Percentiles rank a stretch among this genome's conserved stretches.
Conservation (phyloP, 2,329 filamentous ascomycete species). For the Colletotrichum eremochloae region DNA sequence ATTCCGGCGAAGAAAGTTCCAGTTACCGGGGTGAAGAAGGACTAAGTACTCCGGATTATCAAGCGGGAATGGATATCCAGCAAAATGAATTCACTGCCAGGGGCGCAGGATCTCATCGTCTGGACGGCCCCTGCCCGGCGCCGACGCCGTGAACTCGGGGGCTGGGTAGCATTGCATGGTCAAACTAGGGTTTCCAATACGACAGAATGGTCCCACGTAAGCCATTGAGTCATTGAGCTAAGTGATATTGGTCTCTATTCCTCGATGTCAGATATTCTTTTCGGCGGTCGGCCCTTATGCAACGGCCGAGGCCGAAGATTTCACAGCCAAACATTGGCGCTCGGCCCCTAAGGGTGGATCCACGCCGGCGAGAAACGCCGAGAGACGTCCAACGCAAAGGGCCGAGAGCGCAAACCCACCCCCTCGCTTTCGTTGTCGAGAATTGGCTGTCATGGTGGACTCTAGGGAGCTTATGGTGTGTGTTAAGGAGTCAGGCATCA, state of each 20-base stretch:
- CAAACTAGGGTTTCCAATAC: not conserved
- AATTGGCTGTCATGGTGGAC: not conserved
- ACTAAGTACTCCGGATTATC: not conserved
- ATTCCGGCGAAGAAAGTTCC: not conserved
- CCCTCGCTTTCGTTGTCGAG: not conserved
- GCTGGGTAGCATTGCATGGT: not conserved
- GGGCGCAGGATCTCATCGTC: not conserved
- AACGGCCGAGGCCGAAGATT: constrained; percentile 11
- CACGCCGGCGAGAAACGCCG: not conserved
- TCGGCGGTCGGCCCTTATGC: constrained; percentile 8
- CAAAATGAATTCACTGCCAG: too few relatives aligned
- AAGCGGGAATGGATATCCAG: not conserved
- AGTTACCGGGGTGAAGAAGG: not conserved
- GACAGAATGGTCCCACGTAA: not conserved
- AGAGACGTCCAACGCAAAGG: not conserved
- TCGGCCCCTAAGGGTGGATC: not conserved
- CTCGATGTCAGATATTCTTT: not conserved
- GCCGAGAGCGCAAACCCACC: too few relatives aligned
- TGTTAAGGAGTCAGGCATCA: too few relatives aligned
- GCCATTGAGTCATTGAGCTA: not conserved
- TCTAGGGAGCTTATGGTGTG: too few relatives aligned
- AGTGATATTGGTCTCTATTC: not conserved
- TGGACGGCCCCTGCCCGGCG: not conserved
- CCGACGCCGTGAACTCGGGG: not conserved
- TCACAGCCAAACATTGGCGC: not conserved